These are phyloP conservation scores for Peronospora farinosa DNA, from an alignment of 352 stramenopile species.

Conservation along the genomic window DNA sequence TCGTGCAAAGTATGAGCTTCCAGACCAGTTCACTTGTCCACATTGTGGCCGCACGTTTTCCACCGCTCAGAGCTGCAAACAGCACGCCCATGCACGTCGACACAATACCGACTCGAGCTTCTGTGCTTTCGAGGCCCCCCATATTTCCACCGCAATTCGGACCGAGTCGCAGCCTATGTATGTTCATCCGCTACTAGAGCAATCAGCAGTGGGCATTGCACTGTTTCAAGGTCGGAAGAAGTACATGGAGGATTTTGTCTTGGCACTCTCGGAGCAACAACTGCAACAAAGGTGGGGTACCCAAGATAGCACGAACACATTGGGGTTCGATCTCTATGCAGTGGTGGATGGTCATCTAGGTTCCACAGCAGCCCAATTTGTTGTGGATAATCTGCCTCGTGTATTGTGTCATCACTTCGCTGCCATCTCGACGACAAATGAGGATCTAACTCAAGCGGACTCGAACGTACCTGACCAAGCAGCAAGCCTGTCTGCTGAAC, in stretches of 20 bases:
- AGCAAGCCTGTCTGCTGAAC: slow-evolving; percentile 13
- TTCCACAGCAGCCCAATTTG: slow-evolving; percentile 83
- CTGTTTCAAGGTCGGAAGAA: slow-evolving; percentile 88
- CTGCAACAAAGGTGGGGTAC: slow-evolving; percentile 9
- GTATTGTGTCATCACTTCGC: slow-evolving; percentile 33
- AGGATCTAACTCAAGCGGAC: neutral
- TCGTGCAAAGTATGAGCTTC: slow-evolving; percentile 43
- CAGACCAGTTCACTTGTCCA: slow-evolving; percentile 45
- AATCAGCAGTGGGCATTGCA: slow-evolving; percentile 33
- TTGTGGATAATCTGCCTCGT: slow-evolving; percentile 36
- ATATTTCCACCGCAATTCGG: slow-evolving; percentile 19
- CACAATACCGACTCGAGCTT: slow-evolving; percentile 41
- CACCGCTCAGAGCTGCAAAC: slow-evolving; percentile 53
- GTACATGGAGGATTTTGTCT: slow-evolving; percentile 90
- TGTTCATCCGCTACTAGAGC: slow-evolving; percentile 3
- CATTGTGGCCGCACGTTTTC: slow-evolving; percentile 59
- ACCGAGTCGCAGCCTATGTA: slow-evolving; percentile 18
- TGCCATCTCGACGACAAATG: slow-evolving; percentile 13
- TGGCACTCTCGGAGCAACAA: slow-evolving; percentile 30
- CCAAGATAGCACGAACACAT: slow-evolving; percentile 2
- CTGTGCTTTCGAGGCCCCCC: slow-evolving; percentile 46
- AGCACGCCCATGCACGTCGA: slow-evolving; percentile 45
- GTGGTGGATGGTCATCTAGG: slow-evolving; percentile 94
- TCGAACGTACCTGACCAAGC: neutral
- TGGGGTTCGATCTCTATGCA: slow-evolving; percentile 85